Evolutionary conservation across 495 filamentous ascomycete species (phyloP).

Genomic region (Tuber borchii): DNA sequence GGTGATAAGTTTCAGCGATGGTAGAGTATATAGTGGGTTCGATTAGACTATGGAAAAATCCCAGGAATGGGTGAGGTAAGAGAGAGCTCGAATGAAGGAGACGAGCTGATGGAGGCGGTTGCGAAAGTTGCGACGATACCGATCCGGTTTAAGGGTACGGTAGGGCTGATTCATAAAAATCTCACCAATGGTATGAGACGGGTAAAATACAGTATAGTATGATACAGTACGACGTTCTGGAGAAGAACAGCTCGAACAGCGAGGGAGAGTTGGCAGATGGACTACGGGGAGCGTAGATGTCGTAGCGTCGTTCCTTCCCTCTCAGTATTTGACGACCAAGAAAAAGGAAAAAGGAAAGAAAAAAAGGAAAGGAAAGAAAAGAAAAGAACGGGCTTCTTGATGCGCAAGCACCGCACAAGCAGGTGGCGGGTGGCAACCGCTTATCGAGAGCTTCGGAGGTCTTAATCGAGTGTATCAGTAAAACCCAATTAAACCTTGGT

Average conservation of each 20-base stretch:
- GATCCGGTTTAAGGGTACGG: neutral
- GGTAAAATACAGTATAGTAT: neutral
- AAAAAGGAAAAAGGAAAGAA: neutral
- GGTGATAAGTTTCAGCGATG: neutral
- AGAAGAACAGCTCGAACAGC: neutral
- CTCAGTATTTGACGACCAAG: neutral
- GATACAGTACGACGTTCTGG: neutral
- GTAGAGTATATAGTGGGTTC: neutral
- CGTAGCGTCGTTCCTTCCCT: neutral
- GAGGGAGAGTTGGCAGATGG: neutral
- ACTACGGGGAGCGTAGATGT: neutral
- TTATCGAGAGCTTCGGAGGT: neutral
- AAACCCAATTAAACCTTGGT: neutral
- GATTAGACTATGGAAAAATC: neutral
- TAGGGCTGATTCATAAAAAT: neutral
- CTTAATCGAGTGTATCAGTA: neutral
- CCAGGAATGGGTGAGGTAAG: neutral
- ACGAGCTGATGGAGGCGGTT: neutral
- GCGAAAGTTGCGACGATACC: neutral
- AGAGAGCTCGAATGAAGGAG: neutral
- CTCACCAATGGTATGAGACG: neutral
- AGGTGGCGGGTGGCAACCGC: neutral
- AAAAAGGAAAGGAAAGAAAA: too few species aligned
- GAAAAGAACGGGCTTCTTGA: neutral
- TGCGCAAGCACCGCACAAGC: neutral